Evolutionary conservation across 2,329 filamentous ascomycete genomes (phyloP), one percentile per base, ranked within the genome.

Genomic region (Aspergillus calidoustus): DNA sequence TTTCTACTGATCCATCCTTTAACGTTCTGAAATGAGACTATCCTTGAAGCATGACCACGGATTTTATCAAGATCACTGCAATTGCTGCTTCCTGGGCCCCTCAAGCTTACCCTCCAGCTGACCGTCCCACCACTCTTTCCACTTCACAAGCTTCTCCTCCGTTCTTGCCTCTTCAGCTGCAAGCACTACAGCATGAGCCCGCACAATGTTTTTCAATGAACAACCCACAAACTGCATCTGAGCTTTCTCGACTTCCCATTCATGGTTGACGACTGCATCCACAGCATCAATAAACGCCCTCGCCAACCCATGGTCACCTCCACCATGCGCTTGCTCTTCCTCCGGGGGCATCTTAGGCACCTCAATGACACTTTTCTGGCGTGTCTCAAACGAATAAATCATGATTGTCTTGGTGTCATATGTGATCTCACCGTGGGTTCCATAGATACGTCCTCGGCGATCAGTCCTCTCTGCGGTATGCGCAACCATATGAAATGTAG

Each of bases 401-500:
- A 83, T 86, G 76, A 98, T 97, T 0, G 82, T 88, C 22, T 82
- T 81, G 57, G 90, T 92, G 79, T 98, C 93, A 66, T 96, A 95
- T 68, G 88, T 87, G 30, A 98, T 87, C 77, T 98, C 94, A 49
- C 94, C 95, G 55, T 87, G 82, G 0, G 91, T 91, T 52, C 95
- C 95, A 77, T 97, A 97, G 51, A 97, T 87, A 62, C 91, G 83
- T 0, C 92, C 93, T 62, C 93, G 89, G 3, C 95, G 88, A 67
- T 97, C 86, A 75, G 94, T 98, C 68, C 96, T 90, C 72, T 90
- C 89, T 72, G 91, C 88, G 0, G 93, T 96, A 64, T 93, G 91
- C 2, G 94, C 93, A 2, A 94, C 89, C 94, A 98, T 97, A 77
- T 98, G 94, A 74, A 98, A 91, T 2, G 88, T 88, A 0, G 93